phyloP scores from a whole-genome alignment of 192 early-diverging fungal genomes.

The Backusella australiensis region DNA sequence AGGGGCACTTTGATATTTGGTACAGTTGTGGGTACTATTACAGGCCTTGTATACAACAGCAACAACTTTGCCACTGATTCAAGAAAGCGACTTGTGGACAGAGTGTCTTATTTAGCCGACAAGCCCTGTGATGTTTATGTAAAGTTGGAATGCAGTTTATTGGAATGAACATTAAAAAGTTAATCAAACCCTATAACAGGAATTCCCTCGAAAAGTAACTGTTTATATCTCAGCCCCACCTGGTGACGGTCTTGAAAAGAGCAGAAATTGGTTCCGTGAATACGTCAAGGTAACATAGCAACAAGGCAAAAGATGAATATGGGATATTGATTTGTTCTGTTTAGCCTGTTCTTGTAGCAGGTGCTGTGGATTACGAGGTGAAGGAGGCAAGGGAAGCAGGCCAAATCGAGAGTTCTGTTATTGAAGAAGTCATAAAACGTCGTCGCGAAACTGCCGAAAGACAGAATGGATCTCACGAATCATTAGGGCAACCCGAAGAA shows the following conservation, averaged over 20 bases:
- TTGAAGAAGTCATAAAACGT: conserved; percentile 31
- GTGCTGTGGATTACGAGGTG: conserved; percentile 46
- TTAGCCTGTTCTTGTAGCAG: conserved; percentile 41
- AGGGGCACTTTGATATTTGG: conserved; percentile 36
- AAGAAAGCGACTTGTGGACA: conserved; percentile 19
- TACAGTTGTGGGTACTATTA: conserved; percentile 26
- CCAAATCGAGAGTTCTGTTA: conserved; percentile 34
- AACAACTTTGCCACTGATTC: conserved; percentile 30
- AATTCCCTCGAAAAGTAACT: conserved; percentile 38
- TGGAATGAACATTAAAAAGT: background rate
- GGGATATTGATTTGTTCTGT: background rate
- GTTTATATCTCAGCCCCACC: conserved; percentile 44
- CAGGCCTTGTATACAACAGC: conserved; percentile 32
- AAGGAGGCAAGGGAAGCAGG: conserved; percentile 34
- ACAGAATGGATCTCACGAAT: background rate
- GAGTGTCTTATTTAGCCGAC: conserved; percentile 36
- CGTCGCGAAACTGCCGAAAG: conserved; percentile 24
- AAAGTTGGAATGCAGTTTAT: background rate
- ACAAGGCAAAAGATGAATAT: background rate
- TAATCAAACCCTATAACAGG: background rate
- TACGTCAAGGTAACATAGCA: conserved; percentile 41
- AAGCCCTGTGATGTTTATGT: conserved; percentile 39
- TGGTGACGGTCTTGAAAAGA: conserved; percentile 45
- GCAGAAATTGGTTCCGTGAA: conserved; percentile 40
- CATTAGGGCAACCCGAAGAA: background rate